phyloP scores from a whole-genome alignment of 164 flowering plant species.

The Magnolia kwangsiensis region DNA sequence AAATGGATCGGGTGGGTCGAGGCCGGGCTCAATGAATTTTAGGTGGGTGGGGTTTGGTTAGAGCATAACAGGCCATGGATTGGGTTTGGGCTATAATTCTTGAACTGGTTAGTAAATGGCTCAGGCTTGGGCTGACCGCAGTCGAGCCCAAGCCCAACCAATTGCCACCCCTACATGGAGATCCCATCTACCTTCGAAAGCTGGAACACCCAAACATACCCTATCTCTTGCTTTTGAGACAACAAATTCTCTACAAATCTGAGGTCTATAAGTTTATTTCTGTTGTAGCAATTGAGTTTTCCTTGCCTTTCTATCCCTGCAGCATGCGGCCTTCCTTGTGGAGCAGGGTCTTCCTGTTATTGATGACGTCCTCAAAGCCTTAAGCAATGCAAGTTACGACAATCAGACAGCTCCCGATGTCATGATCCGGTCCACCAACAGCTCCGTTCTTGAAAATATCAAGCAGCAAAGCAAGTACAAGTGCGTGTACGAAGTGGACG shows the following conservation, averaged over 20 bases:
- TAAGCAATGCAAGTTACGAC: slow-evolving; percentile 49
- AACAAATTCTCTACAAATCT: too few relatives aligned
- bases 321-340: slow-evolving; percentile 88
- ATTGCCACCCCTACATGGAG: not conserved
- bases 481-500: slow-evolving; percentile 61
- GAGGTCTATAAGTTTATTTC: not conserved
- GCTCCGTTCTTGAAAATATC: slow-evolving; percentile 56
- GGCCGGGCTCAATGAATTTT: too few relatives aligned
- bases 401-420: slow-evolving; percentile 44
- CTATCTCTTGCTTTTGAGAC: too few relatives aligned
- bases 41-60: too few relatives aligned
- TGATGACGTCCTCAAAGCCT: slow-evolving; percentile 51
- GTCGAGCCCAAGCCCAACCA: not conserved
- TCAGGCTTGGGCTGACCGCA: not conserved
- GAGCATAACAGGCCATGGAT: too few relatives aligned
- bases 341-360: slow-evolving; percentile 46
- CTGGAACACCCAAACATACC: too few relatives aligned
- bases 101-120: not conserved
- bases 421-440: slow-evolving; percentile 63
- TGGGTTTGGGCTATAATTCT: too few relatives aligned
- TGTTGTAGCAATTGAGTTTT: not conserved
- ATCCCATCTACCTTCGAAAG: too few relatives aligned
- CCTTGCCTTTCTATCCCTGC: slow-evolving; percentile 19
- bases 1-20: too few relatives aligned
- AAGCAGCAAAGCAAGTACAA: slow-evolving; percentile 45